Base-by-base conservation (phyloP, 345 rosid genomes). In the Tarenaya hassleriana region DNA sequence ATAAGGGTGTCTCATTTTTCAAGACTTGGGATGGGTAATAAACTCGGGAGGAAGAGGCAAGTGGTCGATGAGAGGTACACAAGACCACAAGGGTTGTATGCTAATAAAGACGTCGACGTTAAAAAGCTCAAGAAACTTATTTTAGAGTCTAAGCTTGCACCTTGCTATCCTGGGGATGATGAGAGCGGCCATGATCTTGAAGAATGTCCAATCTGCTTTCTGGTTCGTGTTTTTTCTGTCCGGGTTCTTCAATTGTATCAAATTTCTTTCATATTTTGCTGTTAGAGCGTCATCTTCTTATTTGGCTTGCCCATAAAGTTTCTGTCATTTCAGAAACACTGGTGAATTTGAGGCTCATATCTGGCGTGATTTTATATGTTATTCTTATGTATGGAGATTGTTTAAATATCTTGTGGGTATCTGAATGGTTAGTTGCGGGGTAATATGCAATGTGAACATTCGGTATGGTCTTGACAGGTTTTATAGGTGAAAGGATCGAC, bases 191-290 rank as follows among this genome's bases (percentile, higher is more conserved):
- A 46, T 21, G 99, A 94, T 62, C 82, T 77, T 27, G 99, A 94
- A 80, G 99, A 94, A 63, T 88, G 97, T 51, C 99, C 97, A 0
- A 94, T 94, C 73, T 94, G 99, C 75, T 88, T 88, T 63, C 71
- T 94, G 97, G 99, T 94, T 32, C 27, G 95, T 70, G 44, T 42
- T 38, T 43, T 16, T 54, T 18, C 45, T 33, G 33, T 6, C 17
- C 60, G 19, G 21, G 48, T 55, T 46, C 32, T 17, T 49, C 16
- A 37, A 55, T 15, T 27, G 6, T 18, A 12, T 16, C 5, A 15
- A 24, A 24, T 2, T 24, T n/a, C n/a, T n/a, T n/a, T n/a, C n/a
- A n/a, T n/a, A n/a, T n/a, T n/a, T n/a, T n/a, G n/a, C n/a, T n/a
- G n/a, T n/a, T n/a, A n/a, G n/a, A n/a, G n/a, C n/a, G n/a, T n/a